Evolutionary conservation across 768 basidiomycete species (phyloP).

Genomic region (Tricholoma bakamatsutake): DNA sequence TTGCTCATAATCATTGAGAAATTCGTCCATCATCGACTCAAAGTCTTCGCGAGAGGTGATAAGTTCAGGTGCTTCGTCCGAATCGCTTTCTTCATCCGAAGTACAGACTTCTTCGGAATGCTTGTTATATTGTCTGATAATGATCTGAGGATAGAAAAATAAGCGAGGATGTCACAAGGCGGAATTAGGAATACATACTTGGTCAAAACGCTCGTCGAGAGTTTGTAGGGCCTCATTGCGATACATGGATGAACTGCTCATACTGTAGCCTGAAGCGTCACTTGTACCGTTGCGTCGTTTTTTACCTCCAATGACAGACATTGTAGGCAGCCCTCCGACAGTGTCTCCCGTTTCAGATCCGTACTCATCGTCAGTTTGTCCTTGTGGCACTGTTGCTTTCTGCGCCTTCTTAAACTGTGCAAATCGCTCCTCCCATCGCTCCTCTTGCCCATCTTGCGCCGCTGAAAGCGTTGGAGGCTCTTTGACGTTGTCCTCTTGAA

Average conservation of each 20-base stretch:
- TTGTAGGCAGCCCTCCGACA: slow-evolving; percentile 60
- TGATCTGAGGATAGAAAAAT: slow-evolving; percentile 40
- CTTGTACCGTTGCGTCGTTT: slow-evolving; percentile 68
- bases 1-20: slow-evolving; percentile 87
- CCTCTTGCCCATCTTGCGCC: slow-evolving; percentile 21
- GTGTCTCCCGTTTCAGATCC: slow-evolving; percentile 78
- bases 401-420: slow-evolving; percentile 71
- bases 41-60: slow-evolving; percentile 86
- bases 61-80: slow-evolving; percentile 66
- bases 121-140: slow-evolving; percentile 76
- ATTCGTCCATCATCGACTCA: slow-evolving; percentile 87
- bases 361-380: slow-evolving; percentile 45
- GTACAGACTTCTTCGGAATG: slow-evolving; percentile 28
- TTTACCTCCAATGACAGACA: slow-evolving; percentile 78
- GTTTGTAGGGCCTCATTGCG: slow-evolving; percentile 84
- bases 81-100: slow-evolving; percentile 32
- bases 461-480: slow-evolving; percentile 19
- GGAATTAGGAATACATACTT: slow-evolving; percentile 42
- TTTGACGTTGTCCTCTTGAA: slow-evolving; percentile 46
- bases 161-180: not conserved
- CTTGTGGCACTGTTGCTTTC: slow-evolving; percentile 26
- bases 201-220: slow-evolving; percentile 91
- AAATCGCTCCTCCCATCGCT: slow-evolving; percentile 72
- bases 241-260: slow-evolving; percentile 96
- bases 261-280: slow-evolving; percentile 90